A percentile compares a stretch with the other conserved stretches of the same genome.
These are phyloP conservation scores for Globisporangium carolinianum DNA, from an alignment of 352 stramenopile species.

Conservation along the genomic window DNA sequence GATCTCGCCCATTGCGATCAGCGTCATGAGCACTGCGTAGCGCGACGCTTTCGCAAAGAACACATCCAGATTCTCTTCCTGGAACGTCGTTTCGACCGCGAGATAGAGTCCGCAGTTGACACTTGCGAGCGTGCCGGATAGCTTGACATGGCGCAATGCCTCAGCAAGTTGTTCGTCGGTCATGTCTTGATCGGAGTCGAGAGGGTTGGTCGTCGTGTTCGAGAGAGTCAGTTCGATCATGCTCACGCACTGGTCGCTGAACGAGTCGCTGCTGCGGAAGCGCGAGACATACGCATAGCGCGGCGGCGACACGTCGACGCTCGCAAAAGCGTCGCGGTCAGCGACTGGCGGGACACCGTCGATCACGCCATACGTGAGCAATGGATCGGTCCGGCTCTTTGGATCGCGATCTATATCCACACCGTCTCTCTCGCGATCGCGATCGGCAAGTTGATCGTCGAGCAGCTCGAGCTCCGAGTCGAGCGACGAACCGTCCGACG, in stretches of 20 bases:
- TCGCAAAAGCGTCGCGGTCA: constrained; percentile 58
- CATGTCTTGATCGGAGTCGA: constrained; percentile 15
- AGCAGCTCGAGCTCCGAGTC: constrained; percentile 18
- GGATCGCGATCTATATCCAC: too few relatives aligned
- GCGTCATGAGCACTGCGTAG: constrained; percentile 82
- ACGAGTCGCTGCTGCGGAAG: constrained; percentile 75
- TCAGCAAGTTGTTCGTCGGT: constrained; percentile 24
- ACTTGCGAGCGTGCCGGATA: constrained; percentile 58
- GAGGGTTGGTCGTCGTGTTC: constrained; percentile 24
- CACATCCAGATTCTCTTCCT: constrained; percentile 78
- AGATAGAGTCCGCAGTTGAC: constrained; percentile 76
- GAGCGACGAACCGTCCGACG: background rate
- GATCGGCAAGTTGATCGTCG: constrained; percentile 15
- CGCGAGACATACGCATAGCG: constrained; percentile 72
- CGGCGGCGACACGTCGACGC: constrained; percentile 74
- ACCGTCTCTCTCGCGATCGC: too few relatives aligned
- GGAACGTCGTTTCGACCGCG: constrained; percentile 65
- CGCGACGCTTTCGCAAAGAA: constrained; percentile 77
- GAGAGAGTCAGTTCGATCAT: constrained; percentile 70
- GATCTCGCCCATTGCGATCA: constrained; percentile 82
- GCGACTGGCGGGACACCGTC: constrained; percentile 54
- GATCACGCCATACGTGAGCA: constrained; percentile 55
- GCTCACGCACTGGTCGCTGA: constrained; percentile 79
- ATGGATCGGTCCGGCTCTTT: too few relatives aligned
- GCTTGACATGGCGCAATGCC: constrained; percentile 36